Evolutionary conservation across 495 filamentous ascomycete genomes (phyloP), one percentile per base, ranked within the genome.

Genomic region (Lasiosphaeria ovina): DNA sequence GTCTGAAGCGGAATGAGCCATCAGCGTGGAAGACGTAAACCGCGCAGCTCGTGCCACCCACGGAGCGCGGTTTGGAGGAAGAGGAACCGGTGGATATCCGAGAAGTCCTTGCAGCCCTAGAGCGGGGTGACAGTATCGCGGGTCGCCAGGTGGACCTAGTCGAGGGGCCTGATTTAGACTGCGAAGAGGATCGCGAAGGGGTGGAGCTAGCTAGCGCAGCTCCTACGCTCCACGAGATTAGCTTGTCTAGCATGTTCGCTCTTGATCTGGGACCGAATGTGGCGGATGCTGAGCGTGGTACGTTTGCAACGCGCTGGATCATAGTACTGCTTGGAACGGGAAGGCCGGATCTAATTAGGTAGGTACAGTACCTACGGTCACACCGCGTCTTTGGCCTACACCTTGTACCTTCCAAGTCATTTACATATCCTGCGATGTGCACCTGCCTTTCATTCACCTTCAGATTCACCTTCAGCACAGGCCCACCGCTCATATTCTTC

Each of bases 1-100:
- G 50, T 33, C 31, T 52, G 50, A 24, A 52, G 50, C 50, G 50
- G 50, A 52, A 52, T 31, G 50, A 52, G 31, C 50, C 50, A 6
- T 52, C 50, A 33, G 31, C 50, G 8, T 31, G 50, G 31, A 52
- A 52, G 50, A 34, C 31, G 34, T 7, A n/a, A 52, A 52, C 50
- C 4, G 50, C 50, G 50, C 50, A 52, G n/a, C 14, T 52, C 50
- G 50, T 52, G 14, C 50, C 50, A 34, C 50, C 50, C 3, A 31
- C 50, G 31, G 50, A 52, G 7, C 50, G 50, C 31, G 50, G 50
- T 33, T 52, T 52, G 14, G 50, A 52, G 34, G 50, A 52, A 31
- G n/a, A 8, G 50, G 50, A 24, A 6, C 50, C 50, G 31, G 34
- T 34, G 31, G 50, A 52, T 35, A 52, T 52, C 11, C 36, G 36